phyloP scores from a whole-genome alignment of 176 grass and related monocot genomes.

The Poa annua region DNA sequence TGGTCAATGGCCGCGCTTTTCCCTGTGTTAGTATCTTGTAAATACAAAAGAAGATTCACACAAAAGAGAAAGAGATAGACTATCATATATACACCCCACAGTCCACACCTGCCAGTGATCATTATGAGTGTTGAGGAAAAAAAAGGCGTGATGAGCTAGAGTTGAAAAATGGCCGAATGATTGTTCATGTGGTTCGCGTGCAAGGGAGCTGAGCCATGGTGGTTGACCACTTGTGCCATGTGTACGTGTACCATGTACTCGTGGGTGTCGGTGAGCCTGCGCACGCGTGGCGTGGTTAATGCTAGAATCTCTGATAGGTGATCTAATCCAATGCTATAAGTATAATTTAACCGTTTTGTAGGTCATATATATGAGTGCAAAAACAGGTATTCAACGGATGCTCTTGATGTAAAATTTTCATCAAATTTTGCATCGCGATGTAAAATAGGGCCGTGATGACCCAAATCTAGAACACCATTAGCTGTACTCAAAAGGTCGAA shows the following conservation, averaged over 20 bases:
- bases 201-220: not conserved
- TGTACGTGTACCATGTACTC: not conserved
- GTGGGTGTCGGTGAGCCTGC: not conserved
- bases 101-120: not conserved
- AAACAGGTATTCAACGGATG: too few species aligned
- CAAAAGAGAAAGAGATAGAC: not conserved
- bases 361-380: too few species aligned
- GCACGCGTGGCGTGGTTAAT: not conserved
- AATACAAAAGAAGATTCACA: slow-evolving; percentile 32
- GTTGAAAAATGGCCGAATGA: not conserved
- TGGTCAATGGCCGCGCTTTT: slow-evolving; percentile 30
- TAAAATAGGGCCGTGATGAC: too few species aligned
- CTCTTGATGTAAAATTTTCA: too few species aligned
- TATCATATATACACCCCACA: not conserved
- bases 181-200: slow-evolving; percentile 19
- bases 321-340: too few species aligned
- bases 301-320: too few species aligned
- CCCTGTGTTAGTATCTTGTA: slow-evolving; percentile 23
- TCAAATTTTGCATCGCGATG: too few species aligned
- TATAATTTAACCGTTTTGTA: too few species aligned
- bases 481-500: too few species aligned
- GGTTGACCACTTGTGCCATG: slow-evolving; percentile 30
- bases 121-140: not conserved
- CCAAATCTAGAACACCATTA: too few species aligned
- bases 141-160: not conserved